Conservation (phyloP, 1,284 basidiomycete species). For the Cutaneotrichosporon cavernicola region DNA sequence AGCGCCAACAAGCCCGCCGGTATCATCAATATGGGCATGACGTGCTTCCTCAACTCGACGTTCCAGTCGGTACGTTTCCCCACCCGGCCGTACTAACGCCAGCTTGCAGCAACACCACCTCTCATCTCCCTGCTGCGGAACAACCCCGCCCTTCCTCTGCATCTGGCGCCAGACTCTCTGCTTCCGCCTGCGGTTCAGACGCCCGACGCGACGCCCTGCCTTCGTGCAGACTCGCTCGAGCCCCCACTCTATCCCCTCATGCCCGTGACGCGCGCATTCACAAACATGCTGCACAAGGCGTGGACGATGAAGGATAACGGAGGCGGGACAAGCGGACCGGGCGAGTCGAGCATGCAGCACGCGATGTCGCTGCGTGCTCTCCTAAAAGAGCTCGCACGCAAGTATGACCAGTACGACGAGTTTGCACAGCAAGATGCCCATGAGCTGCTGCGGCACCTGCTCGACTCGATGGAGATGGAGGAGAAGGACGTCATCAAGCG, state of each 20-base stretch:
- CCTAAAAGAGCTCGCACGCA: constrained; percentile 68
- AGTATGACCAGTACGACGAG: constrained; percentile 90
- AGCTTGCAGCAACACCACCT: constrained; percentile 43
- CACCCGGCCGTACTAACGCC: neutral
- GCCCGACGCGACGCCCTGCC: constrained; percentile 39
- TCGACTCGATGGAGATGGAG: constrained; percentile 94
- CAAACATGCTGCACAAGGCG: constrained; percentile 40
- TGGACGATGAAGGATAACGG: constrained; percentile 51
- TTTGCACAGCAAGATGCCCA: constrained; percentile 84
- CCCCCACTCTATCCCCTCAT: constrained; percentile 44
- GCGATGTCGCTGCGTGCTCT: constrained; percentile 57
- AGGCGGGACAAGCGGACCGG: constrained; percentile 37
- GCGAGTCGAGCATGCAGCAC: constrained; percentile 32
- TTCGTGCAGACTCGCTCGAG: constrained; percentile 45
- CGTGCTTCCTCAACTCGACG: constrained; percentile 90
- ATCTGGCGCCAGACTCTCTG: constrained; percentile 22
- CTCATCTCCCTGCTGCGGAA: constrained; percentile 38
- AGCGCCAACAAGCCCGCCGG: constrained; percentile 55
- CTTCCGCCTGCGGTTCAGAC: constrained; percentile 36
- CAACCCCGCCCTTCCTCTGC: constrained; percentile 32
- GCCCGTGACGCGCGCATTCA: constrained; percentile 50
- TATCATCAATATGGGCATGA: constrained; percentile 81
- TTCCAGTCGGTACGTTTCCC: constrained; percentile 61
- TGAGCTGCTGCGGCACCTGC: constrained; percentile 80
- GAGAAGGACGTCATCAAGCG: constrained; percentile 73